Evolutionary conservation across 768 basidiomycete genomes (phyloP), one percentile per base, ranked within the genome.

Genomic region (Phanerodontia chrysosporium): DNA sequence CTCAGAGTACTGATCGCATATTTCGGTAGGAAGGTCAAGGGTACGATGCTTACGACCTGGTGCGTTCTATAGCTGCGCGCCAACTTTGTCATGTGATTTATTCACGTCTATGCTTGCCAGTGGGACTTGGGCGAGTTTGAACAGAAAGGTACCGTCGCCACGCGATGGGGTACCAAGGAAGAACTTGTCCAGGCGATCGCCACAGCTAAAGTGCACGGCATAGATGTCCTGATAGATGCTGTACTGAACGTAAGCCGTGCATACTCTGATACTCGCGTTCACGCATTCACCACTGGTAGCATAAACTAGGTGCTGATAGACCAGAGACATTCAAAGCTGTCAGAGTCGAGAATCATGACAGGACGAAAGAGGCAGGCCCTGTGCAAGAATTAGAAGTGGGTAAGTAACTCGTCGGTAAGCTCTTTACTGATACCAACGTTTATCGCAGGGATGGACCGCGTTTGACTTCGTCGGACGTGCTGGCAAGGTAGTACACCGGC

Each of bases 101-200:
- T 25, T 14, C 39, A 18, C 39, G 18, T 18, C 18, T 7, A 4
- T 12, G 8, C 10, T 42, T 53, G 24, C 5, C 54, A 93, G 90
- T 94, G 92, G 91, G 91, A 94, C 69, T 72, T 94, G 18, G 91
- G 91, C 35, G 91, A 93, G 73, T 93, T 93, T 62, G 63, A 87
- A 52, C 91, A 90, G 70, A 91, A 87, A 66, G 89, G 87, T 16
- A 72, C 81, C 16, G 68, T 84, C 30, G 70, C 76, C 16, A 96
- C 95, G 1, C 81, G 92, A 59, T 98, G 94, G 93, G 95, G 95
- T 24, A 87, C 89, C 13, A 89, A 85, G 64, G 83, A 90, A 28
- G 89, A 96, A 60, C 80, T 95, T 27, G 67, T 93, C 1, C 66
- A 75, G 12, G 90, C 91, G 24, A 88, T 89, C 66, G 74, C 78